Base-by-base conservation (phyloP, 768 basidiomycete species). In the Mycena kentingensis region DNA sequence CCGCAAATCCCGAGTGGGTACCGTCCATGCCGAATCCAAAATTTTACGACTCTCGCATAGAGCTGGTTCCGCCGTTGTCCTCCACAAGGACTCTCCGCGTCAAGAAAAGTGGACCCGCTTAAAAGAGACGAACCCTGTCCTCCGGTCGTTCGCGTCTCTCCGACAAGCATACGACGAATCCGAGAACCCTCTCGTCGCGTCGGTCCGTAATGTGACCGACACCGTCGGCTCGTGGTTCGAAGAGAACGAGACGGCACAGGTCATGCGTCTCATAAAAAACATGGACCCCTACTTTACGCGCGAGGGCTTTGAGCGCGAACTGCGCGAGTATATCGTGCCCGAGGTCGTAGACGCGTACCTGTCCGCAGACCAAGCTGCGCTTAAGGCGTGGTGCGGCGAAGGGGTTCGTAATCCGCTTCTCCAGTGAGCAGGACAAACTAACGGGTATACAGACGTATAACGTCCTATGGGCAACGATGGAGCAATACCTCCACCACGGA, bases 391-490 rank as follows among this genome's bases (percentile, higher is more conserved):
- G 97, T 96, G 94, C 66, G 85, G 91, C 19, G 97, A 99, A 71
- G 97, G 93, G 46, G 95, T 96, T 65, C 67, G 94, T 72, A 10
- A 27, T 44, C 35, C 15, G 22, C 26, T 54, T 39, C 25, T 46
- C 29, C 26, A 10, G 46, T 26, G 0, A 42, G 25, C 18, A 25
- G 10, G 18, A 57, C 28, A n/a, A n/a, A 35, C 44, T 26, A 45
- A 46, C 5, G 16, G n/a, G n/a, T 49, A 37, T 22, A n/a, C 42
- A 96, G 93, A 95, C 95, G 5, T 98, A 94, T 67, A 97, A 96
- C 60, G 93, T 98, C n/a, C 78, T 98, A 4, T 96, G 95, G 90
- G 96, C 96, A 6, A 96, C 94, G 6, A 91, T 99, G 84, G 93
- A 95, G 60, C 88, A 90, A 62, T 98, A 93, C 67, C 80, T 95